Evolutionary conservation across 176 grass and related monocot species (phyloP).

Genomic region (Carex cristatella): DNA sequence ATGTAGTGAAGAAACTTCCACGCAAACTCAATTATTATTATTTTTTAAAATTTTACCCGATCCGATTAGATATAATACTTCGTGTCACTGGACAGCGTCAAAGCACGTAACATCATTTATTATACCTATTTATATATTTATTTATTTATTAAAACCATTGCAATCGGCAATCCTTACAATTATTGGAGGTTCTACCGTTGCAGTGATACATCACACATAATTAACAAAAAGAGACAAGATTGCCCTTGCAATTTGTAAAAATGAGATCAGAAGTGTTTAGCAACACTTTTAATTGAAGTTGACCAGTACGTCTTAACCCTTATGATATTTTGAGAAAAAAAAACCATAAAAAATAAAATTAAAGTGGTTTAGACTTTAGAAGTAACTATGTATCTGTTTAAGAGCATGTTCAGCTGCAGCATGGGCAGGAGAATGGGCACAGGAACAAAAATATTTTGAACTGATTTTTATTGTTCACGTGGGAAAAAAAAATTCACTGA

Average conservation of each 20-base stretch:
- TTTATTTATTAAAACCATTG: neutral
- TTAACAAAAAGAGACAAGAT: neutral
- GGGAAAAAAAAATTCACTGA: too few relatives aligned
- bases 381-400: neutral
- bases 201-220: neutral
- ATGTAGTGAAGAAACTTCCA: slow-evolving; percentile 1
- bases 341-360: neutral
- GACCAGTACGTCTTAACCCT: neutral
- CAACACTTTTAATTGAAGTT: neutral
- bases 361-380: neutral
- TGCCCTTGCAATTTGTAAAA: neutral
- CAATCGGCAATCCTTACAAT: neutral
- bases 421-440: too few relatives aligned
- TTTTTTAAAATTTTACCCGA: neutral
- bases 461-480: too few relatives aligned
- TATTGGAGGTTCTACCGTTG: neutral
- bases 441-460: too few relatives aligned
- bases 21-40: neutral
- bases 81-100: neutral
- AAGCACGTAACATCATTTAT: neutral
- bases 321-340: neutral
- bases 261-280: neutral
- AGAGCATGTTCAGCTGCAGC: too few relatives aligned
- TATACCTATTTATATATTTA: neutral
- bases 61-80: neutral